Conservation (phyloP, 805 yeast species). For the Tetrapisispora taiwanensis region DNA sequence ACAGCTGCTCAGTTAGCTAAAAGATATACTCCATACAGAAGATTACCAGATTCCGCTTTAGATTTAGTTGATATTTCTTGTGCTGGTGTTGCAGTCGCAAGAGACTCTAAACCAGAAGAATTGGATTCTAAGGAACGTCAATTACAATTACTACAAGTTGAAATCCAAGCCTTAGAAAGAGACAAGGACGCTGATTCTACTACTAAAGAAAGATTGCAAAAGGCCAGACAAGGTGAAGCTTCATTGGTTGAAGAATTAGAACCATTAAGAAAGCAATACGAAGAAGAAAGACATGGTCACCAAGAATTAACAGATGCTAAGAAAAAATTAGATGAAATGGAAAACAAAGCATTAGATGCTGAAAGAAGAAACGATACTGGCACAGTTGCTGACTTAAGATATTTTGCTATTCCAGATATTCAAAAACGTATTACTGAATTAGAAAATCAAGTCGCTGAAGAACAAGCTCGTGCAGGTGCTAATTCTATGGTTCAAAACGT, state of each 20-base stretch:
- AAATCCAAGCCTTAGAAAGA: slow-evolving; percentile 92
- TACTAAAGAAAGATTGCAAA: slow-evolving; percentile 75
- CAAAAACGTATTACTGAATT: slow-evolving; percentile 62
- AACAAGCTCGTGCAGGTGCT: slow-evolving; percentile 49
- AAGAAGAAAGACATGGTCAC: slow-evolving; percentile 81
- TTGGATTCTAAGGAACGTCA: slow-evolving; percentile 89
- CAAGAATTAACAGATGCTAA: slow-evolving; percentile 84
- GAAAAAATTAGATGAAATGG: slow-evolving; percentile 84
- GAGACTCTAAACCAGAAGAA: slow-evolving; percentile 97
- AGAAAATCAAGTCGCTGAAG: slow-evolving; percentile 71
- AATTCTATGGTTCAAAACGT: slow-evolving; percentile 74
- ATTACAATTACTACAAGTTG: slow-evolving; percentile 84
- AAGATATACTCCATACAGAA: slow-evolving; percentile 87
- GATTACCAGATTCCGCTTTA: slow-evolving; percentile 93
- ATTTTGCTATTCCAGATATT: slow-evolving; percentile 94
- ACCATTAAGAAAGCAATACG: slow-evolving; percentile 78
- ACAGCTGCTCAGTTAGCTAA: slow-evolving; percentile 92
- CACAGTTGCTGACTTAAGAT: slow-evolving; percentile 90
- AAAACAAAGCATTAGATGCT: slow-evolving; percentile 88
- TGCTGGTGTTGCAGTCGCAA: slow-evolving; percentile 94
- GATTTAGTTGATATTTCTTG: slow-evolving; percentile 94
- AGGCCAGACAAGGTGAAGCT: slow-evolving; percentile 71
- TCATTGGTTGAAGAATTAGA: slow-evolving; percentile 73
- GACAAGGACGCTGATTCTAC: slow-evolving; percentile 76
- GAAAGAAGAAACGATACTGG: slow-evolving; percentile 94